Evolutionary conservation across 2,329 filamentous ascomycete genomes (phyloP).

Genomic region (Colletotrichum godetiae): DNA sequence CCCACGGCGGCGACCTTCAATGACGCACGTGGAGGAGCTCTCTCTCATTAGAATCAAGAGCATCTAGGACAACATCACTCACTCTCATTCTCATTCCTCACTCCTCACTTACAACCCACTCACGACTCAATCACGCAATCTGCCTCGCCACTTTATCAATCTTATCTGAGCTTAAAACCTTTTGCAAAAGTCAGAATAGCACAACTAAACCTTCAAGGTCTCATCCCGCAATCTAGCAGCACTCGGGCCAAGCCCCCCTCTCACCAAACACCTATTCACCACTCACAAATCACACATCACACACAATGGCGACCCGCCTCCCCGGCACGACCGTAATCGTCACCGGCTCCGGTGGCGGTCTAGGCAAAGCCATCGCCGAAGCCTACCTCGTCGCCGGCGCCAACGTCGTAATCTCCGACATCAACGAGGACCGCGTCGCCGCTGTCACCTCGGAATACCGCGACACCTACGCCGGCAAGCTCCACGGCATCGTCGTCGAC

Average conservation of each 20-base stretch:
- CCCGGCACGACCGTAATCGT: slow-evolving; percentile 44
- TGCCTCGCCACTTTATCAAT: neutral
- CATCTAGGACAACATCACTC: neutral
- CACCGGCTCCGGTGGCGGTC: slow-evolving; percentile 46
- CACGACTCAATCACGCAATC: neutral
- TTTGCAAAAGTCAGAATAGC: neutral
- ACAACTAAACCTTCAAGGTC: neutral
- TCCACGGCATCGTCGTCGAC: slow-evolving; percentile 28
- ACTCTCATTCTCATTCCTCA: neutral
- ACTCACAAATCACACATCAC: neutral
- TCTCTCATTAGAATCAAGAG: neutral
- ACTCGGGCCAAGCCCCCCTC: neutral
- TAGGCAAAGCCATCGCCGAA: slow-evolving; percentile 46
- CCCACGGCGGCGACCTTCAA: neutral
- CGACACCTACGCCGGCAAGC: slow-evolving; percentile 30
- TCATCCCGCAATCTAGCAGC: neutral
- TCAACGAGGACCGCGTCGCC: slow-evolving; percentile 37
- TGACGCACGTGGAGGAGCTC: neutral
- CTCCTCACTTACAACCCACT: neutral
- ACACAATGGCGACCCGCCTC: slow-evolving; percentile 19
- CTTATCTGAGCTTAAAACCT: neutral
- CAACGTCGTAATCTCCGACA: slow-evolving; percentile 48
- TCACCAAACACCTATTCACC: neutral
- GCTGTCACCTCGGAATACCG: slow-evolving; percentile 22
- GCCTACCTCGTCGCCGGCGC: slow-evolving; percentile 45